phyloP scores from a whole-genome alignment of 306 rosid genomes.

The Gastrolobium villosum region DNA sequence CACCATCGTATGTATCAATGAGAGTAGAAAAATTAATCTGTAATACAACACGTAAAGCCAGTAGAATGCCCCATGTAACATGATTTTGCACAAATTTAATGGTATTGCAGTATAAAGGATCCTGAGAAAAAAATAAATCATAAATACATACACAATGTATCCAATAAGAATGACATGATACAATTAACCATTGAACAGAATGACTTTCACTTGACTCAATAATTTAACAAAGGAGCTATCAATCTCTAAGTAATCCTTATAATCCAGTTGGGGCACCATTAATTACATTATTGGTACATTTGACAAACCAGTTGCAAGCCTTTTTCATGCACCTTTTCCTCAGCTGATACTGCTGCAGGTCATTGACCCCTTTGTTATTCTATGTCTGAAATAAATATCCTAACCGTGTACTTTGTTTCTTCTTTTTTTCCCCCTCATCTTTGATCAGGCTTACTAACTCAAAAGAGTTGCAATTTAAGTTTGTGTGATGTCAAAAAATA shows the following conservation, averaged over 20 bases:
- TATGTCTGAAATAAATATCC: constrained; percentile 55
- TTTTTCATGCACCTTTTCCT: constrained; percentile 41
- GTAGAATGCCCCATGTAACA: constrained; percentile 22
- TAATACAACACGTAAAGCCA: background rate
- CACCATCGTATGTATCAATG: constrained; percentile 7
- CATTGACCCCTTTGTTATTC: constrained; percentile 34
- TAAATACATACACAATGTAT: constrained; percentile 53
- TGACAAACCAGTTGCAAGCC: constrained; percentile 32
- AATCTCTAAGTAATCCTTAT: constrained; percentile 38
- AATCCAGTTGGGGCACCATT: constrained; percentile 34
- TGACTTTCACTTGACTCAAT: constrained; percentile 40
- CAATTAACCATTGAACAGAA: constrained; percentile 44
- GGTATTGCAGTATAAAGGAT: constrained; percentile 43
- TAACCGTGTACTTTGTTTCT: constrained; percentile 46
- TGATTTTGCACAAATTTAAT: constrained; percentile 41
- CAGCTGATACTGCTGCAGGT: constrained; percentile 37
- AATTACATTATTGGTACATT: constrained; percentile 34
- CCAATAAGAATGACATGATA: constrained; percentile 43
- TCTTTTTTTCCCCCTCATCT: background rate
- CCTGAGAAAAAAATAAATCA: constrained; percentile 12
- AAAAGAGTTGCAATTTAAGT: constrained; percentile 49
- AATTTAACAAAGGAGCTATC: constrained; percentile 44
- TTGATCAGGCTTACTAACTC: constrained; percentile 44
- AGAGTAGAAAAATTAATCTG: constrained; percentile 26
- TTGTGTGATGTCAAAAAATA: constrained; percentile 55